phyloP scores from a whole-genome alignment of 495 filamentous ascomycete genomes.

The Podospora bellae-mahoneyi region DNA sequence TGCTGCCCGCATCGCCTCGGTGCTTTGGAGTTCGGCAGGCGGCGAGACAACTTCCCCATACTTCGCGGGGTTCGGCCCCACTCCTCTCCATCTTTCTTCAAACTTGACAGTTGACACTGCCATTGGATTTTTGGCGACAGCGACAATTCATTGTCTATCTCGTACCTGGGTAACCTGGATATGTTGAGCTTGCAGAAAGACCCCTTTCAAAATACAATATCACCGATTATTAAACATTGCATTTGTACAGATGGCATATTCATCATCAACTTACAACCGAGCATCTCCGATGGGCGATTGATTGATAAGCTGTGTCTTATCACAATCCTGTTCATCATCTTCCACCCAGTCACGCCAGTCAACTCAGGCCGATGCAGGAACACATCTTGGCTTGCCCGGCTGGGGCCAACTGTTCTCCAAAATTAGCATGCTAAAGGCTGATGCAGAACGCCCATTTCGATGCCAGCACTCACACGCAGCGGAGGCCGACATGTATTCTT shows the following conservation, averaged over 20 bases:
- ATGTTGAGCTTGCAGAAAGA: too few species aligned
- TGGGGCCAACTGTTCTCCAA: background rate
- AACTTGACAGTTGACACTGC: too few species aligned
- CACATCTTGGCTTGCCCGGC: background rate
- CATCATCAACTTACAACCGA: background rate
- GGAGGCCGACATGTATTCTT: background rate
- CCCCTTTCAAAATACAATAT: too few species aligned
- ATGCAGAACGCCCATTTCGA: background rate
- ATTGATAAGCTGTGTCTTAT: background rate
- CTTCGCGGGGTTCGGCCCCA: background rate
- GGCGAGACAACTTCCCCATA: background rate
- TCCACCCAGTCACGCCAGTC: too few species aligned
- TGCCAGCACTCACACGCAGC: background rate
- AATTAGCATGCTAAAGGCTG: background rate
- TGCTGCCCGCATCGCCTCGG: conserved; percentile 2
- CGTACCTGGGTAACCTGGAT: too few species aligned
- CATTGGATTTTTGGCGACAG: too few species aligned
- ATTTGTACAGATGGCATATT: too few species aligned
- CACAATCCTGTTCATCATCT: background rate
- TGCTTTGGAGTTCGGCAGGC: conserved; percentile 3
- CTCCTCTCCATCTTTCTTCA: background rate
- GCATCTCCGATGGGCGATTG: background rate
- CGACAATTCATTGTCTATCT: background rate
- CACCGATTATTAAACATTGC: background rate
- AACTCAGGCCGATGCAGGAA: background rate